Percentiles rank a stretch among this genome's conserved stretches.
These are phyloP conservation scores for Avena sativa DNA, from an alignment of 176 grass and related monocot genomes.

Conservation along the genomic window DNA sequence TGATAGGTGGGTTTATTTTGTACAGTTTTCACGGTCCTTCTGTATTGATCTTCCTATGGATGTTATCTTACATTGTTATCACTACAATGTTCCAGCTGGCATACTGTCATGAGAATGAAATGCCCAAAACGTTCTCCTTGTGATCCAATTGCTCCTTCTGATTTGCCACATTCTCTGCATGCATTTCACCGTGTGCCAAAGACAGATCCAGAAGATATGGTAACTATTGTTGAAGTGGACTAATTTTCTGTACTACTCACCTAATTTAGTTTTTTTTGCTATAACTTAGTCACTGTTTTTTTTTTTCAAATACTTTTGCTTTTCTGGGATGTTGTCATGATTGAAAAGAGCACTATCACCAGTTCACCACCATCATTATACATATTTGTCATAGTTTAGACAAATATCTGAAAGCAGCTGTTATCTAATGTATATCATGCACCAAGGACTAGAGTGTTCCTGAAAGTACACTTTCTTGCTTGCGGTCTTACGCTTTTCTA, in stretches of 20 bases:
- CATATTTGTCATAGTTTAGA: not conserved
- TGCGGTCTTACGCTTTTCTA: not conserved
- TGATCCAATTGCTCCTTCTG: conserved; percentile 69
- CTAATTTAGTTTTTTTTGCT: conserved; percentile 10
- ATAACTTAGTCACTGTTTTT: not conserved
- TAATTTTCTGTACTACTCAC: not conserved
- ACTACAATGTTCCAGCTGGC: conserved; percentile 74
- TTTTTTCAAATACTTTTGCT: not conserved
- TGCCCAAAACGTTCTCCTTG: conserved; percentile 59
- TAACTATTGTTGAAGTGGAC: conserved; percentile 43
- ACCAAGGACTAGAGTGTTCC: not conserved
- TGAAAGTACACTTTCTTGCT: not conserved
- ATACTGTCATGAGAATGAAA: conserved; percentile 92
- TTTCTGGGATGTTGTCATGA: conserved; percentile 19
- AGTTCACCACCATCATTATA: not conserved
- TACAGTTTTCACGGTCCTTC: conserved; percentile 23
- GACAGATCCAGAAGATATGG: conserved; percentile 65
- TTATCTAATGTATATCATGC: not conserved
- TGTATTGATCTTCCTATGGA: conserved; percentile 32
- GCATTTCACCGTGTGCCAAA: conserved; percentile 63
- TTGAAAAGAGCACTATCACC: conserved; percentile 20
- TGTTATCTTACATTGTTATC: conserved; percentile 35
- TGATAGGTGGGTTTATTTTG: conserved; percentile 70
- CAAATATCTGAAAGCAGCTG: conserved; percentile 3
- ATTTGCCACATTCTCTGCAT: conserved; percentile 86